Evolutionary conservation across 768 basidiomycete genomes (phyloP), one percentile per base, ranked within the genome.

Genomic region (Suillus ampliporus): DNA sequence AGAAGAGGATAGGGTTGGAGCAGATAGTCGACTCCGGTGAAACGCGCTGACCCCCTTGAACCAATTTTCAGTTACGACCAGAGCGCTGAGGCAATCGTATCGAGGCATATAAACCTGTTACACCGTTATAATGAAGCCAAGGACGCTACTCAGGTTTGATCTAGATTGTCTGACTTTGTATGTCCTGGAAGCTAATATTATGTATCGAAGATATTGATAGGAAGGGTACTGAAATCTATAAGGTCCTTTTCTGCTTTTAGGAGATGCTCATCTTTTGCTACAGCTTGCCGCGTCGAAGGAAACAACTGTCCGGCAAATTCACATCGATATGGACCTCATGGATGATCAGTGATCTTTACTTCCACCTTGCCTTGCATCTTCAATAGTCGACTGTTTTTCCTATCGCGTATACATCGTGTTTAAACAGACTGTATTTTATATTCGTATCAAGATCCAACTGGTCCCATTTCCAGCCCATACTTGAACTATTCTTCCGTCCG

Each of bases 51-150:
- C 44, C 47, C 31, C 19, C 43, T 57, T 50, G 38, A 21, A 57
- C 47, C 17, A n/a, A 23, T n/a, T 19, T 63, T 35, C 58, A 83
- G 83, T 38, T 74, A 72, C 58, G 60, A 72, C 48, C 80, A 81
- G 62, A 83, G 87, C 57, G 83, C 88, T 0, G 84, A 87, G 47
- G 76, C 76, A 54, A 84, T 90, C 9, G 85, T 89, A 26, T 85
- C 87, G 64, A 76, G 79, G 15, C 90, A 92, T 67, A 92, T 92
- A 72, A 84, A 83, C 66, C 78, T 91, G 4, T 77, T 92, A 40
- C 92, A 93, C 72, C 79, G 77, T 41, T 94, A 92, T 64, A 93
- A 93, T 64, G 92, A 93, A 72, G 84, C 90, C 10, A 93, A 93
- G 70, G 92, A 94, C 71, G 92, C 91, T 5, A 82, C 90, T 0